Base-by-base conservation (phyloP, 140 eudicot genomes). In the Flaveria floridana region DNA sequence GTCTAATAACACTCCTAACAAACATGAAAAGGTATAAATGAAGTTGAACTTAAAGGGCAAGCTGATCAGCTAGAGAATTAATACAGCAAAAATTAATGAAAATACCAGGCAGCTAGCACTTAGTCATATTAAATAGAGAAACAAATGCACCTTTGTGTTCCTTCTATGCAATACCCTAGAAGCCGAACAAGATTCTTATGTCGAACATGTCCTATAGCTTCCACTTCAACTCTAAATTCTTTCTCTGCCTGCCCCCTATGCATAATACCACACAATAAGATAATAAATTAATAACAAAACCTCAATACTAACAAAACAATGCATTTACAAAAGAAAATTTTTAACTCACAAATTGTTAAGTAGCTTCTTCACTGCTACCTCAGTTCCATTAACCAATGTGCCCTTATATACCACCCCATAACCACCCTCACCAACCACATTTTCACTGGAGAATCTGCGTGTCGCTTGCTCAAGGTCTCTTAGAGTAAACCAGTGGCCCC, bases 401-500 rank as follows among this genome's bases (percentile, higher is more conserved):
- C 97, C 97, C 68, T 73, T 78, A 65, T 89, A 92, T 59, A 92
- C 97, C 39, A 89, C 86, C 69, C 97, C 97, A 87, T 92, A 92
- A 39, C 97, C 97, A 82, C 97, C 97, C 75, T 89, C 97, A 20
- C 97, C 97, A 77, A 92, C 84, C 61, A 92, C 84, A 80, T 92
- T 79, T 50, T 85, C 88, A 4, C 80, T 34, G 0, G 96, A 87
- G 61, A 92, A 89, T 30, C 89, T 85, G 11, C 63, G 76, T 5
- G 97, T 91, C 0, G 97, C 96, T 30, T 83, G 80, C 73, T 89
- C 84, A 73, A 91, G 97, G 76, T 91, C 97, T 80, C 97, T 85
- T 53, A 91, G 82, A 13, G 97, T 91, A 83, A 91, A 91, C 97
- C 97, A 91, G 52, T 91, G 97, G 12, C 97, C 97, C 97, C 97